Percentiles rank a stretch among this genome's conserved stretches.
Evolutionary conservation across 768 basidiomycete species (phyloP).

Genomic region (Agrocybe praecox): DNA sequence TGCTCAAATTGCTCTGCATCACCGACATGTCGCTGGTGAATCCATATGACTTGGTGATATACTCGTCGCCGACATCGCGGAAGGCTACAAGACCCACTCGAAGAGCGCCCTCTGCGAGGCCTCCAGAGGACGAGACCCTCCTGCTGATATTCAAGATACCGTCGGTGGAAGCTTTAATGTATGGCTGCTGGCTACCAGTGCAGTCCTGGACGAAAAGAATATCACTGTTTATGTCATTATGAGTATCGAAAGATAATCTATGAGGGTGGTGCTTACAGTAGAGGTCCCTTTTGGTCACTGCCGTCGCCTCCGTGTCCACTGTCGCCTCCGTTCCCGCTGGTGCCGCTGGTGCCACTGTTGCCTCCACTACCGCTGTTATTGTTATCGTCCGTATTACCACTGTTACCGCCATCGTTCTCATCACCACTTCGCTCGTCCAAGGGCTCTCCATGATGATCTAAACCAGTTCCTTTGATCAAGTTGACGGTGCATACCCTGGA

Average conservation of each 20-base stretch:
- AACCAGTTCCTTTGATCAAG: background rate
- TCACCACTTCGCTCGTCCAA: background rate
- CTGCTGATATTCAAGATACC: constrained; percentile 1
- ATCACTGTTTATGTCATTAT: constrained; percentile 1
- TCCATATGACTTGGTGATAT: background rate
- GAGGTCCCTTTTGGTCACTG: background rate
- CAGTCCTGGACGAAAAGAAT: constrained; percentile 13
- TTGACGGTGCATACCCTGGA: background rate
- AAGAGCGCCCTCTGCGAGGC: background rate
- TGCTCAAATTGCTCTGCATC: background rate
- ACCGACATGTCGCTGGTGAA: constrained; percentile 8
- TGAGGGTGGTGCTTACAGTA: background rate
- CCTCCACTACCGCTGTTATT: background rate
- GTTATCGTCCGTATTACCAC: no score
- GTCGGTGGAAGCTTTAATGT: constrained; percentile 8
- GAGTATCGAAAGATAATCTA: background rate
- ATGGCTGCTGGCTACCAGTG: constrained; percentile 13
- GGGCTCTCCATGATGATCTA: background rate
- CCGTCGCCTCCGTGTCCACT: background rate
- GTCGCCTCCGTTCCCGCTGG: no score
- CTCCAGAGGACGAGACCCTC: background rate
- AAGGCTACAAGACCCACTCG: constrained; percentile 10
- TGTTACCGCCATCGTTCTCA: background rate
- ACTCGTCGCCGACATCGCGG: constrained; percentile 5
- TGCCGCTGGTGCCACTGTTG: background rate